phyloP scores from a whole-genome alignment of 2,329 filamentous ascomycete species.

The Graphium sp. region DNA sequence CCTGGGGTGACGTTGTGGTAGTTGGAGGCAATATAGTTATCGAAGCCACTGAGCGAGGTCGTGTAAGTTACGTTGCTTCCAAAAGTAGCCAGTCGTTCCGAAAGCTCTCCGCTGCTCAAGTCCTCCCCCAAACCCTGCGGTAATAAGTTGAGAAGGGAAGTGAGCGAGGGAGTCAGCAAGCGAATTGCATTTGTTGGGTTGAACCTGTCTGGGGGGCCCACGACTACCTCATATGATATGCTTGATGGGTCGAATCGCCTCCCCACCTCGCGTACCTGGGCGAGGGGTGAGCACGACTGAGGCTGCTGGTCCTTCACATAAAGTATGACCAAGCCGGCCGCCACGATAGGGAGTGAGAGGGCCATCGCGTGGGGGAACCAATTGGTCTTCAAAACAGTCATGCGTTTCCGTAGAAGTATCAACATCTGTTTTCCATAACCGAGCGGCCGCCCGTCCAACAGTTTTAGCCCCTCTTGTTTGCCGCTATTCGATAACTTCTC shows the following conservation, averaged over 20 bases:
- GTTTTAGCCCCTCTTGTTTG: slow-evolving; percentile 24
- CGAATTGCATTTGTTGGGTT: slow-evolving; percentile 5
- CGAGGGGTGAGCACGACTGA: slow-evolving; percentile 31
- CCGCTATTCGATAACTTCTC: slow-evolving; percentile 9
- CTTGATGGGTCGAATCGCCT: too few species aligned
- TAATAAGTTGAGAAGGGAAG: background rate
- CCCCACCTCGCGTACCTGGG: slow-evolving; percentile 9
- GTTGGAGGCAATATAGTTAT: slow-evolving; percentile 40
- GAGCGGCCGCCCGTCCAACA: slow-evolving; percentile 53
- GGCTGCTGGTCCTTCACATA: slow-evolving; percentile 45
- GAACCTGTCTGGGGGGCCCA: slow-evolving; percentile 19
- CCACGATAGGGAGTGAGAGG: slow-evolving; percentile 61
- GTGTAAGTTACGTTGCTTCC: slow-evolving; percentile 1
- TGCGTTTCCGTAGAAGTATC: slow-evolving; percentile 63
- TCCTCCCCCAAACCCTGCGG: too few species aligned
- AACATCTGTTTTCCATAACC: slow-evolving; percentile 52
- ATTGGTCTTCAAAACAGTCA: slow-evolving; percentile 62
- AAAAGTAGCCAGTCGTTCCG: background rate
- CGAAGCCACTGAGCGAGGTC: slow-evolving; percentile 31
- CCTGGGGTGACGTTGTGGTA: slow-evolving; percentile 57
- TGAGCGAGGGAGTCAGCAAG: slow-evolving; percentile 2
- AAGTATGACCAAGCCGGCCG: slow-evolving; percentile 62
- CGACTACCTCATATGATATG: slow-evolving; percentile 18
- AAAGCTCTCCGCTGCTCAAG: slow-evolving; percentile 1
- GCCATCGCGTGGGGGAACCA: slow-evolving; percentile 61